Base-by-base conservation (phyloP, 1,284 basidiomycete genomes). In the Heterobasidion parviporum region DNA sequence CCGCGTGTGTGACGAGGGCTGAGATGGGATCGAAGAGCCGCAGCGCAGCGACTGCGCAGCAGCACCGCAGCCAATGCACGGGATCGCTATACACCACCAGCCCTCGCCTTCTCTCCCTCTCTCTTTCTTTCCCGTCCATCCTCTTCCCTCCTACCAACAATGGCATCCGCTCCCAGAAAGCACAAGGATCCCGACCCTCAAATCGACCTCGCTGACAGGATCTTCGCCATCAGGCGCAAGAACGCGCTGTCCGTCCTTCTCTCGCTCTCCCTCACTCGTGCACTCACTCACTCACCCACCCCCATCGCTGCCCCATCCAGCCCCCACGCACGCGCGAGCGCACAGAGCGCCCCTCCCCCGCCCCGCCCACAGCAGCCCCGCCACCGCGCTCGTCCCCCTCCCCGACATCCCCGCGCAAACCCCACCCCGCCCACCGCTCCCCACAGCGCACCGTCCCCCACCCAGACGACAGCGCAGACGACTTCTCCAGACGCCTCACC, bases 401-500 rank as follows among this genome's bases (percentile, higher is more conserved):
- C 64, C 62, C 35, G 69, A 70, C 10, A 67, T 68, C 18, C 64
- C 66, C 57, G 59, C 68, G 54, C 63, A 66, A 60, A 52, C 62
- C 63, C 63, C 61, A 61, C 60, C 47, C 59, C 64, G 62, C 38
- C 69, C 49, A 32, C 49, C 33, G 10, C 12, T 12, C 8, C 8
- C 49, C 49, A 10, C 16, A 50, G 14, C 10, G 70, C 50, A 60
- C 74, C 18, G 67, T 72, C 35, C 70, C 72, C 43, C 68, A 67
- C 32, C 60, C 69, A 59, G 79, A 83, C 48, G 77, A 82, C 8
- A 82, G 83, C 64, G 74, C 79, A 44, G 87, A 86, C 63, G 84
- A 86, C 49, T 89, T 89, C 64, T 83, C 80, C 34, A 79, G 87
- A 20, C 75, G 79, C 41, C 77, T 89, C 62, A 83, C 79, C 65